These are phyloP conservation scores for Metarhizium robertsii DNA, from an alignment of 2,329 filamentous ascomycete species.

Conservation along the genomic window DNA sequence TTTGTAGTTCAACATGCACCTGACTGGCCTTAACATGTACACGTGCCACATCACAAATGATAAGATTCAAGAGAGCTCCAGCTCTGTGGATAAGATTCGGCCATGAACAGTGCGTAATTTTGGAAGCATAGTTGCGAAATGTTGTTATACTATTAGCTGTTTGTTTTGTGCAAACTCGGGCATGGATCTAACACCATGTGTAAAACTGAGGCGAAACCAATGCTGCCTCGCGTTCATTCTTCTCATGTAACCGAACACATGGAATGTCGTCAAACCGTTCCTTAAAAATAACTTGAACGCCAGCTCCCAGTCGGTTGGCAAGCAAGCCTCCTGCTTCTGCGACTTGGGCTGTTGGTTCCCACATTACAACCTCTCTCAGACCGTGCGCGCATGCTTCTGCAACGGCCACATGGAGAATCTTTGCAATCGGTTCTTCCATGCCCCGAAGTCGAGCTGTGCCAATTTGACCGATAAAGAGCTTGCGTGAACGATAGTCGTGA, in stretches of 20 bases:
- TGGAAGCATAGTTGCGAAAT: background rate
- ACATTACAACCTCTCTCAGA: background rate
- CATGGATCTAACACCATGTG: background rate
- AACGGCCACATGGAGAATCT: constrained; percentile 16
- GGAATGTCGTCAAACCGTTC: background rate
- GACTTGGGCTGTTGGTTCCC: background rate
- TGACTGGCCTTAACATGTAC: too few relatives aligned
- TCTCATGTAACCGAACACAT: background rate
- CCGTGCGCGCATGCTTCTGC: constrained; percentile 14
- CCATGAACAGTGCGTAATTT: background rate
- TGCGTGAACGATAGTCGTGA: background rate
- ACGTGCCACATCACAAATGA: too few relatives aligned
- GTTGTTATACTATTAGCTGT: background rate
- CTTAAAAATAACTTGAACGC: background rate
- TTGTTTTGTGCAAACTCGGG: background rate
- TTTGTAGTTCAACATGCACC: too few relatives aligned
- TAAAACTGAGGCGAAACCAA: background rate
- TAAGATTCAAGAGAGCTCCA: too few relatives aligned
- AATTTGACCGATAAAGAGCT: background rate
- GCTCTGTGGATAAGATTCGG: too few relatives aligned
- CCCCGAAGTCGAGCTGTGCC: background rate
- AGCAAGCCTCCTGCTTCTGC: background rate
- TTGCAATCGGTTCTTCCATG: background rate
- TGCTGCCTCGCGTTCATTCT: background rate
- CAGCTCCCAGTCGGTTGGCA: background rate